These are phyloP conservation scores for Lachnellula arida DNA, from an alignment of 2,329 filamentous ascomycete species.

Conservation along the genomic window DNA sequence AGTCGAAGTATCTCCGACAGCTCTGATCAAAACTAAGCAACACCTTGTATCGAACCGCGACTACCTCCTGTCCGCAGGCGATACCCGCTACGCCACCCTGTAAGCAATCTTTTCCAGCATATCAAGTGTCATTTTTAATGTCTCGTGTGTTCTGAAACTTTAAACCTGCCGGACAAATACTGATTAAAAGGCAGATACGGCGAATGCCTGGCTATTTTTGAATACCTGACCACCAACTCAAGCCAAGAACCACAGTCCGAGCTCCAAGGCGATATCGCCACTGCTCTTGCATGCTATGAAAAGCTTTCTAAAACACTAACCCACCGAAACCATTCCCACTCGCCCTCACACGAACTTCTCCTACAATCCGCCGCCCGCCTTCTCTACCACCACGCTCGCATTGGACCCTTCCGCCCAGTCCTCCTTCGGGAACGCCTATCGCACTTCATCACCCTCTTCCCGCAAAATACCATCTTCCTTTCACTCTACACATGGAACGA, in stretches of 20 bases:
- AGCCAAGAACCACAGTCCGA: conserved; percentile 40
- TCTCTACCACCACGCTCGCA: conserved; percentile 57
- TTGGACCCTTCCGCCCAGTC: conserved; percentile 61
- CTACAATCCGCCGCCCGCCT: conserved; percentile 66
- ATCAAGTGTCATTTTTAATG: too few relatives aligned
- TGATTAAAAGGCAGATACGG: conserved; percentile 33
- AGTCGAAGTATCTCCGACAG: conserved; percentile 21
- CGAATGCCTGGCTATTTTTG: conserved; percentile 60
- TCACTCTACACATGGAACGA: conserved; percentile 70
- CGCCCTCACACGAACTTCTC: conserved; percentile 53
- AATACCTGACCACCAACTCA: conserved; percentile 50
- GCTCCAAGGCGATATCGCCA: conserved; percentile 51
- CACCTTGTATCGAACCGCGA: conserved; percentile 51
- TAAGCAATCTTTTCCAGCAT: conserved; percentile 18
- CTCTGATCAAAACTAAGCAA: conserved; percentile 49
- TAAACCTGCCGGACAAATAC: too few relatives aligned
- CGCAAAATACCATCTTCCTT: conserved; percentile 72
- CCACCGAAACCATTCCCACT: conserved; percentile 32
- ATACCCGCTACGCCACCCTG: conserved; percentile 45
- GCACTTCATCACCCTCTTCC: conserved; percentile 59
- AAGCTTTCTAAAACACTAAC: conserved; percentile 41
- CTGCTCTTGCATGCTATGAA: conserved; percentile 42
- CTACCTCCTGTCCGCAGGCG: conserved; percentile 48
- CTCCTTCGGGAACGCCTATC: conserved; percentile 59
- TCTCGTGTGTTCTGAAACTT: too few relatives aligned